Conservation (phyloP, 768 basidiomycete genomes). For the Paxillus involutus region DNA sequence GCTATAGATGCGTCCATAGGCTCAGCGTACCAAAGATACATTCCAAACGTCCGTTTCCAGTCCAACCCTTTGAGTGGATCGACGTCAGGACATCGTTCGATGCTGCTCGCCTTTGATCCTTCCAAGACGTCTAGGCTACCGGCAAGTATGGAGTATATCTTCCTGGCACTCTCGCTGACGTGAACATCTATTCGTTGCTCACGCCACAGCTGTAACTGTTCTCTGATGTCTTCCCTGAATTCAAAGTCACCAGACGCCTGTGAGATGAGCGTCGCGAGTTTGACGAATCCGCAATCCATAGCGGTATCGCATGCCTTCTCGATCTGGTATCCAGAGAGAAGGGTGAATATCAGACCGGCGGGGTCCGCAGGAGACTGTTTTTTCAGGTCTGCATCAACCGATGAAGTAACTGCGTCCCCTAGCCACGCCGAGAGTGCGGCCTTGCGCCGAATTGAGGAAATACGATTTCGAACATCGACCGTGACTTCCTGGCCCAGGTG, state of each 20-base stretch:
- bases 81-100: conserved; percentile 55
- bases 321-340: conserved; percentile 87
- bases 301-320: conserved; percentile 77
- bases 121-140: conserved; percentile 67
- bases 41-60: conserved; percentile 92
- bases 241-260: conserved; percentile 79
- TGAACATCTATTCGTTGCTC: conserved; percentile 71
- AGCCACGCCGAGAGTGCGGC: conserved; percentile 85
- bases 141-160: conserved; percentile 80
- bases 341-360: conserved; percentile 64
- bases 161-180: conserved; percentile 66
- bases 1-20: conserved; percentile 69
- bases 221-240: conserved; percentile 68
- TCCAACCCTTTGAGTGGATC: conserved; percentile 73
- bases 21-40: conserved; percentile 87
- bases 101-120: conserved; percentile 50
- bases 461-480: conserved; percentile 61
- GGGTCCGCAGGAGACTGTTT: conserved; percentile 43
- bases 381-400: conserved; percentile 72
- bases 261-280: conserved; percentile 85
- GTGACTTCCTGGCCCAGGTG: conserved; percentile 52
- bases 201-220: conserved; percentile 84
- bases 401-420: conserved; percentile 63
- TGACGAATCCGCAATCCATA: conserved; percentile 72
- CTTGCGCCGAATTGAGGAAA: conserved; percentile 68